Percentiles rank a stretch among this genome's conserved stretches.
These are phyloP conservation scores for Malus asiatica DNA, from an alignment of 306 rosid genomes.

Conservation along the genomic window DNA sequence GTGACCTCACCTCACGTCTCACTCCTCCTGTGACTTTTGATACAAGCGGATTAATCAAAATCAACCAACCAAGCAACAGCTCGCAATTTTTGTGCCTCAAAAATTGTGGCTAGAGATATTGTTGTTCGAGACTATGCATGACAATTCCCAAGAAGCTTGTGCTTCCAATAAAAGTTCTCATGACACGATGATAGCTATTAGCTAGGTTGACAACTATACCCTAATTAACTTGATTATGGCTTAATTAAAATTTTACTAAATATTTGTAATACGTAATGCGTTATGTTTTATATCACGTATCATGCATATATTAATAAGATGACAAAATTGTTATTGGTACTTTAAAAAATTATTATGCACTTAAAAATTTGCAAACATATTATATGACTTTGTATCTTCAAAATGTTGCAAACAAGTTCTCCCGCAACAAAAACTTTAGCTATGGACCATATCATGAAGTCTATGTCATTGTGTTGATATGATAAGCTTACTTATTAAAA, in stretches of 20 bases:
- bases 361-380: no score
- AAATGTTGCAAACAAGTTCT: neutral
- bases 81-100: neutral
- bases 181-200: no score
- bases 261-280: neutral
- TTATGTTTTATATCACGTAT: no score
- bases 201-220: no score
- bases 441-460: neutral
- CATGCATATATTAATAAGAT: no score
- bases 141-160: no score
- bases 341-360: no score
- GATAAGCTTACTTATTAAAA: neutral
- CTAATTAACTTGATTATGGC: no score
- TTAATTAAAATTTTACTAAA: no score
- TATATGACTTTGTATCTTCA: no score
- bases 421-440: neutral
- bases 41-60: neutral
- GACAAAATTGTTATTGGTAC: no score
- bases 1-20: neutral
- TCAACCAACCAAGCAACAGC: neutral
- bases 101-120: neutral
- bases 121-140: neutral
- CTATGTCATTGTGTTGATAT: neutral
- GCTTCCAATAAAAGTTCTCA: no score
- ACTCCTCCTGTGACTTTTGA: neutral